Percentiles rank a stretch among this genome's conserved stretches.
Conservation (phyloP, 768 basidiomycete species). For the Macrocybe gigantea region DNA sequence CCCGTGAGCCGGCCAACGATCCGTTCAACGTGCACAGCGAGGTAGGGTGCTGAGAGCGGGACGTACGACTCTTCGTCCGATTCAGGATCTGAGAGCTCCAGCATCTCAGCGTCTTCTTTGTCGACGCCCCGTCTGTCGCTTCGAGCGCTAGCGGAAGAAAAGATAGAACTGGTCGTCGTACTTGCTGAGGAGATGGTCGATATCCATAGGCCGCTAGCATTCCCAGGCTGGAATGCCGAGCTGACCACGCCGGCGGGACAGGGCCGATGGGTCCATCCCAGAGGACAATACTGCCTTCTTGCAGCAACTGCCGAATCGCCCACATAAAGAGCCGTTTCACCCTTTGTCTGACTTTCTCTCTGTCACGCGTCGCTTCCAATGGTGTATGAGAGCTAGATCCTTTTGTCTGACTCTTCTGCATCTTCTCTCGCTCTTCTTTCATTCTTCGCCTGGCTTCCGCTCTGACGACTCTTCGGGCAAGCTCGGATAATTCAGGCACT, state of each 20-base stretch:
- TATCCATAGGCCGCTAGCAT: constrained; percentile 46
- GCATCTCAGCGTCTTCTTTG: constrained; percentile 1
- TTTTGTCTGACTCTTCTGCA: constrained; percentile 22
- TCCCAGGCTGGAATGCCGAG: neutral
- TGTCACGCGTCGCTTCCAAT: constrained; percentile 5
- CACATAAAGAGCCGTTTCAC: constrained; percentile 66
- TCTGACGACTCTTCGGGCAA: constrained; percentile 60
- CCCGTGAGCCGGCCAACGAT: constrained; percentile 33
- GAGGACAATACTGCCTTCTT: constrained; percentile 69
- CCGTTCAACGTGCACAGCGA: constrained; percentile 41
- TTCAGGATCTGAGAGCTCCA: constrained; percentile 56
- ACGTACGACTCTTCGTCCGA: constrained; percentile 62
- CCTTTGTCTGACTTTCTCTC: constrained; percentile 31
- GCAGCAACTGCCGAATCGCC: constrained; percentile 56
- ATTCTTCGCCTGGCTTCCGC: constrained; percentile 53
- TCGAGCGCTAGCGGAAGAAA: constrained; percentile 13
- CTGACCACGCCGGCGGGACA: constrained; percentile 14
- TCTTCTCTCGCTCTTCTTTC: constrained; percentile 40
- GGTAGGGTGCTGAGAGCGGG: constrained; percentile 46
- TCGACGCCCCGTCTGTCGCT: too few relatives aligned
- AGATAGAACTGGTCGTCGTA: constrained; percentile 20
- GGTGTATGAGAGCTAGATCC: neutral
- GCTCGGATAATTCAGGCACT: constrained; percentile 62
- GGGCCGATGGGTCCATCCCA: constrained; percentile 61
- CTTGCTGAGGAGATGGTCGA: constrained; percentile 21